A percentile compares a stretch with the other conserved stretches of the same genome.
Conservation (phyloP, 1,284 basidiomycete genomes). For the Tetrapyrgos nigripes region DNA sequence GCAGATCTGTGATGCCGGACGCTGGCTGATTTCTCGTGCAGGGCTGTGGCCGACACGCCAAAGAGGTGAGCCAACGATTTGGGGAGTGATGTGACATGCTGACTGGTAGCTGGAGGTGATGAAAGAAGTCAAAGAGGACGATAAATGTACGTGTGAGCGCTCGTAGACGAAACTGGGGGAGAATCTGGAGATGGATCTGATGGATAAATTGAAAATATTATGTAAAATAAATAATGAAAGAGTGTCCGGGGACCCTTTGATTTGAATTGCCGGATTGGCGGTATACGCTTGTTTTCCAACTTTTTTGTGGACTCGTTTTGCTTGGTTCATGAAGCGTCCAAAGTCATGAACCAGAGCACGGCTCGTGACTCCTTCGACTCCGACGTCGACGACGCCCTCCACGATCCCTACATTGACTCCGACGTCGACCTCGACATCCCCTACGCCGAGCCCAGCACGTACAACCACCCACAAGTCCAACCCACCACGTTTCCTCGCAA, state of each 20-base stretch:
- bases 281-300: too few relatives aligned
- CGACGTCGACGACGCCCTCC: not conserved
- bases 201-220: constrained; percentile 21
- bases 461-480: not conserved
- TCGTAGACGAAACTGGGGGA: constrained; percentile 20
- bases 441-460: not conserved
- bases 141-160: constrained; percentile 67
- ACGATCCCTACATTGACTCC: not conserved
- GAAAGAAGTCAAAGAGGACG: constrained; percentile 69
- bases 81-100: constrained; percentile 16
- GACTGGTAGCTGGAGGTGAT: constrained; percentile 56
- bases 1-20: constrained; percentile 22
- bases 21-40: constrained; percentile 35
- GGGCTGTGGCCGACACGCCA: constrained; percentile 75
- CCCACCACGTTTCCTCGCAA: too few relatives aligned
- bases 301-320: not conserved
- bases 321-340: constrained; percentile 7
- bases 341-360: constrained; percentile 1
- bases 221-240: constrained; percentile 14
- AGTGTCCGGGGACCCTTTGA: constrained; percentile 1
- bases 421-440: not conserved
- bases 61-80: constrained; percentile 55
- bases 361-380: not conserved
- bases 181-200: constrained; percentile 16
- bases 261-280: constrained; percentile 2